Evolutionary conservation across 805 yeast genomes (phyloP).

Genomic region (Kodamaea neixiangensis): DNA sequence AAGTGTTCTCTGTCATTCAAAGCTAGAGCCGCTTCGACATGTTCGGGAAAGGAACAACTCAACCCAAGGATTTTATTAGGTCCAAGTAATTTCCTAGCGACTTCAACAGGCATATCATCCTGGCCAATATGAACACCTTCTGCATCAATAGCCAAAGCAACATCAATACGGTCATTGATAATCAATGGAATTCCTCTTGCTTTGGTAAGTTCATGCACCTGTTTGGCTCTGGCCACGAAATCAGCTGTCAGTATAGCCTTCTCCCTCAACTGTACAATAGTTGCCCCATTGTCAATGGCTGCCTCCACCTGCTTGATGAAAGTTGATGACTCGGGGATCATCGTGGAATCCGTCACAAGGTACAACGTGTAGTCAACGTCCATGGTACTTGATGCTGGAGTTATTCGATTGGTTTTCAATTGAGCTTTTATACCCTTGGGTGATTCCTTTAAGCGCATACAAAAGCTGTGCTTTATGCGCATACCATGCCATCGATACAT

Average conservation of each 20-base stretch:
- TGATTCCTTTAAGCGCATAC: not conserved
- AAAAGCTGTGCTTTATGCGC: not conserved
- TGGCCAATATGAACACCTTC: conserved; percentile 95
- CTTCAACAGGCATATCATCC: conserved; percentile 70
- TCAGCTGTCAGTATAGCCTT: conserved; percentile 67
- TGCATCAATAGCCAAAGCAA: conserved; percentile 85
- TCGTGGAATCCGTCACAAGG: conserved; percentile 76
- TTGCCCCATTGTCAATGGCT: conserved; percentile 72
- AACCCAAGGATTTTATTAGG: conserved; percentile 78
- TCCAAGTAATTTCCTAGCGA: conserved; percentile 68
- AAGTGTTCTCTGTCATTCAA: conserved; percentile 35
- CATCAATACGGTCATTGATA: conserved; percentile 85
- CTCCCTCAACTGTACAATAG: conserved; percentile 82
- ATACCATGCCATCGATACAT: not conserved
- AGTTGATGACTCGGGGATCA: conserved; percentile 57
- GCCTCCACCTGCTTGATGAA: conserved; percentile 62
- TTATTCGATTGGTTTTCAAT: not conserved
- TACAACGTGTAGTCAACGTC: conserved; percentile 61
- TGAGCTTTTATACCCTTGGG: not conserved
- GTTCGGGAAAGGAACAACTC: conserved; percentile 62
- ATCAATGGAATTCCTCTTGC: conserved; percentile 68
- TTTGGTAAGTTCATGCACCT: conserved; percentile 62
- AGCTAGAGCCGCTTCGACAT: conserved; percentile 50
- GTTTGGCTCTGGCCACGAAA: conserved; percentile 62
- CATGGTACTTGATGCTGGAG: not conserved